Base-by-base conservation (phyloP, 2,329 filamentous ascomycete genomes). In the Colletotrichum melonis region DNA sequence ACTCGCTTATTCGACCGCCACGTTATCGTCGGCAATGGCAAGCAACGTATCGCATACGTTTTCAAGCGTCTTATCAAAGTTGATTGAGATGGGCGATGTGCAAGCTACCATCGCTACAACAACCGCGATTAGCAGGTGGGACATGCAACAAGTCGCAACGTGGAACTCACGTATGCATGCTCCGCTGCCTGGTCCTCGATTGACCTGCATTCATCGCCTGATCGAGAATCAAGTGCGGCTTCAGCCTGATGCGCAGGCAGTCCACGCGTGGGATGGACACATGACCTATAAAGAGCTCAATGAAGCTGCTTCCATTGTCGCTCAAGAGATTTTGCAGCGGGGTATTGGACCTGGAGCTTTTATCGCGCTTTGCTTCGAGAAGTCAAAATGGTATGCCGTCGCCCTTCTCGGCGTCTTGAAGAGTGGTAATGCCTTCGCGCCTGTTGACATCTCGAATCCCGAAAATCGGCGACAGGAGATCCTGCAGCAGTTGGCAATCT, bases 381-480 rank as follows among this genome's bases (percentile, higher is more conserved):
- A 81, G 65, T 80, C 78, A 1, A 74, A 32, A 3, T 78, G 76
- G 76, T 75, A 75, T 22, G 59, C 78, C 1, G 76, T 81, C 1
- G 77, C 77, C 2, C 77, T 82, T 24, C 46, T 82, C 0, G 81
- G 75, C 2, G 68, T 81, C 9, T 76, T 82, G 68, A 81, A 80
- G 63, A 74, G 80, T 4, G 82, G 82, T 5, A 80, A 78, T 7
- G 78, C 78, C 0, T 80, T 81, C 38, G 78, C 79, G 1, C 77
- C 78, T 3, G 66, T 82, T 14, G 80, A 82, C 54, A 75, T 76
- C 3, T 49, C 62, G 0, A 71, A 73, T 14, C 67, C 71, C 1
- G 4, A 46, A 0, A 7, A 22, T 3, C 38, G 71, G 11, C 66
- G 24, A 6, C 6, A 32, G 22, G 63, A 73, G 2, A 73, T 73